A percentile compares a stretch with the other conserved stretches of the same genome.
Conservation (phyloP, 768 basidiomycete genomes). For the Polyporus arcularius region DNA sequence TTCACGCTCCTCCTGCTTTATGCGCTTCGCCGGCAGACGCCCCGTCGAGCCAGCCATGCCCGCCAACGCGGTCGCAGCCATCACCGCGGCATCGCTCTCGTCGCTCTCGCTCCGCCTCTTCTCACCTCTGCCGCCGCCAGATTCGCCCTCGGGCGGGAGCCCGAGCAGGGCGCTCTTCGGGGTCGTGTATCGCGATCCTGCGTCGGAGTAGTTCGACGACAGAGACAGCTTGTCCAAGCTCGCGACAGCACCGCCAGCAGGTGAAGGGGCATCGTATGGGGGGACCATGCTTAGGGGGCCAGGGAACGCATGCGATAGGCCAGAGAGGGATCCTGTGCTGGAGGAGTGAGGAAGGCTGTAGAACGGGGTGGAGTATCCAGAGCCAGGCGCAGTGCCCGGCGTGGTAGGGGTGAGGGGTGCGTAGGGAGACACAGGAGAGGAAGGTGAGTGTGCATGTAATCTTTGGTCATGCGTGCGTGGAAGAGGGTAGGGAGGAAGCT, state of each 20-base stretch:
- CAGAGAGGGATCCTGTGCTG: constrained; percentile 10
- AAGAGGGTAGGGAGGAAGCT: constrained; percentile 11
- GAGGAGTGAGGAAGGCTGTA: constrained; percentile 14
- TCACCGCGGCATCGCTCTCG: constrained; percentile 19
- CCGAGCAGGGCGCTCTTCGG: constrained; percentile 22
- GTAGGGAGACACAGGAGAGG: constrained; percentile 5
- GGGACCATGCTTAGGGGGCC: constrained; percentile 19
- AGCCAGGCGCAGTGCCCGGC: constrained; percentile 2
- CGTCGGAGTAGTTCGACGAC: constrained; percentile 14
- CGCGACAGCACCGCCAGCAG: constrained; percentile 15
- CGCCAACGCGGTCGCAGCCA: constrained; percentile 24
- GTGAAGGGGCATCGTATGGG: constrained; percentile 16
- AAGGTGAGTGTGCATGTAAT: constrained; percentile 11
- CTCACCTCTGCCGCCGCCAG: constrained; percentile 15
- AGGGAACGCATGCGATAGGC: constrained; percentile 13
- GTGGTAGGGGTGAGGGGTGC: constrained; percentile 9
- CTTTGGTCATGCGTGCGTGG: constrained; percentile 8
- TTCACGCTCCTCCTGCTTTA: constrained; percentile 20
- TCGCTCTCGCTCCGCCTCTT: constrained; percentile 19
- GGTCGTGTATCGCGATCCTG: constrained; percentile 24
- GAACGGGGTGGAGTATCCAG: constrained; percentile 21
- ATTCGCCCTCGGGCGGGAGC: constrained; percentile 25
- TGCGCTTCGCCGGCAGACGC: constrained; percentile 6
- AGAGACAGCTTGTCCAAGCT: constrained; percentile 28
- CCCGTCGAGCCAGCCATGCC: constrained; percentile 12